Evolutionary conservation across 2,329 filamentous ascomycete species (phyloP).

Genomic region (Xylaria sp.): DNA sequence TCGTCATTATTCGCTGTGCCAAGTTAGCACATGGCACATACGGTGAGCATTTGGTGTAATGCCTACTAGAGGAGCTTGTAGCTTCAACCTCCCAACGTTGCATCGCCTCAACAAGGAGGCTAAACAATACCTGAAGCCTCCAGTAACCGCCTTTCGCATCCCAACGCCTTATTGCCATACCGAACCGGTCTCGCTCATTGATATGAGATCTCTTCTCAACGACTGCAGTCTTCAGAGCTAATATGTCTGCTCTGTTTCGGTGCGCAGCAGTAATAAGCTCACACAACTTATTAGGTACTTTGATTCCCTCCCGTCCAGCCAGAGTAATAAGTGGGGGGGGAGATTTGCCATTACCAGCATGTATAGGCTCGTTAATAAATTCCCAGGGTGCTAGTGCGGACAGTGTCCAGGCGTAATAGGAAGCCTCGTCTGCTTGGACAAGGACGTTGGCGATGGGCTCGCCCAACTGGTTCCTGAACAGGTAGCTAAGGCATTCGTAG

Average conservation of each 20-base stretch:
- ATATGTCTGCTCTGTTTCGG: constrained; percentile 72
- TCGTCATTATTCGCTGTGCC: constrained; percentile 44
- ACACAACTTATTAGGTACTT: constrained; percentile 79
- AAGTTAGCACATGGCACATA: constrained; percentile 29
- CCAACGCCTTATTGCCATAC: constrained; percentile 80
- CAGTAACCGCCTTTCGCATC: constrained; percentile 72
- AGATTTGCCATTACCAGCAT: constrained; percentile 60
- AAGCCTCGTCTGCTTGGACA: constrained; percentile 70
- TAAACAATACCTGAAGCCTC: constrained; percentile 76
- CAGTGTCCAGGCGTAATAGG: constrained; percentile 81
- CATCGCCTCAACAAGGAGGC: constrained; percentile 72
- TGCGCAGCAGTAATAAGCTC: constrained; percentile 74
- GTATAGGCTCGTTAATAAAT: constrained; percentile 56
- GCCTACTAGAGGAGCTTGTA: constrained; percentile 55
- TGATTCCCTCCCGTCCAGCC: constrained; percentile 81
- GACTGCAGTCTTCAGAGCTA: constrained; percentile 67
- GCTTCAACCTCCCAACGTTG: constrained; percentile 53
- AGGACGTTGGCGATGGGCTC: constrained; percentile 65
- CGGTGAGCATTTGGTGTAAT: not conserved
- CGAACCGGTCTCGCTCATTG: constrained; percentile 70
- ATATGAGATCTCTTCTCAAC: constrained; percentile 58
- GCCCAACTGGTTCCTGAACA: constrained; percentile 58
- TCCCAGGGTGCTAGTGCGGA: constrained; percentile 81
- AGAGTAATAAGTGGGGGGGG: constrained; percentile 69
- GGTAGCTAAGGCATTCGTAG: constrained; percentile 71